Base-by-base conservation (phyloP, 164 flowering plant genomes). In the Amborella trichopoda region DNA sequence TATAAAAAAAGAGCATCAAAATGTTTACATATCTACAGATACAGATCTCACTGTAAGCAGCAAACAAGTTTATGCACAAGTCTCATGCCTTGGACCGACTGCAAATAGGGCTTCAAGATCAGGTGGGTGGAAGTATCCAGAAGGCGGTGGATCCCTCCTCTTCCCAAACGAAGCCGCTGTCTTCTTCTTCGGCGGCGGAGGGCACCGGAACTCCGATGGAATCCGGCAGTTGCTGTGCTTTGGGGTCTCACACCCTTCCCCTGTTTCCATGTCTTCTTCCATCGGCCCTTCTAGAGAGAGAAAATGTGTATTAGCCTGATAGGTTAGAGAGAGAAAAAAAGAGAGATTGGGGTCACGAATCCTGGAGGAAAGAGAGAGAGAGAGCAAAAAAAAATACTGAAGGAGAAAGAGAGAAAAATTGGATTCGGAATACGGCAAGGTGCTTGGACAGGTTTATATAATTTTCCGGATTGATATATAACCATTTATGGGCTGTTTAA, bases 51-150 rank as follows among this genome's bases (percentile, higher is more conserved):
- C n/a, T n/a, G n/a, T n/a, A n/a, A n/a, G n/a, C n/a, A n/a, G n/a
- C n/a, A 30, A 6, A 30, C 6, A 18, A 18, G 11, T 9, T 24
- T 50, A 58, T 37, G 62, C 69, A 8, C 53, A 61, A 18, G 61
- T 64, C 68, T 53, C 43, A 21, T 59, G 5, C 34, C 67, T 45
- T 1, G 27, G 16, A 14, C 26, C 27, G 27, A 23, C 17, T 16
- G 65, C 48, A 21, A 77, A 74, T 4, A 77, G 54, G 25, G 58
- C 34, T n/a, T 78, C 80, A 0, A 78, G 68, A 61, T 78, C 80
- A 4, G 76, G 78, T 5, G 84, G 72, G 26, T 66, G 67, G 30
- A 75, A 78, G 26, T 64, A 78, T 5, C 78, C 84, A 21, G 62
- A 58, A 56, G 68, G 61, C 12, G 84, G 81, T 13, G 65, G 70